Evolutionary conservation across 106 monocot species (phyloP).

Genomic region (Dendrobium huoshanense): DNA sequence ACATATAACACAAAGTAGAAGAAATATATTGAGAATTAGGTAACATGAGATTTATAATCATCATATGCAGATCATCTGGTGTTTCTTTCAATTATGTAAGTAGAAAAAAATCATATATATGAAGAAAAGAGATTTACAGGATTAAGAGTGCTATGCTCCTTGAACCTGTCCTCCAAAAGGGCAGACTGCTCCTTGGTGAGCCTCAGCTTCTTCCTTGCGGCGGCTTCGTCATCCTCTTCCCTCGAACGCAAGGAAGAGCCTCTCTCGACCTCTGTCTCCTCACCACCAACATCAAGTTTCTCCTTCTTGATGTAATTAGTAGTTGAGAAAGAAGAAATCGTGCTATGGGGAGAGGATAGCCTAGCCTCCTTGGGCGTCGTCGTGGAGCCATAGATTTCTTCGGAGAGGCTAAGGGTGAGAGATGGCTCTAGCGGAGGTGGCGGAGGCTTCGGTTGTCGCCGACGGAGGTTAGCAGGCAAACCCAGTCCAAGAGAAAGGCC

Average conservation of each 20-base stretch:
- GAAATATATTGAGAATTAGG: background rate
- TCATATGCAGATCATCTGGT: background rate
- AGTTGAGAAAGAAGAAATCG: slow-evolving; percentile 31
- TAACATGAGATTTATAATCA: background rate
- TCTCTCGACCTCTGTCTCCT: slow-evolving; percentile 30
- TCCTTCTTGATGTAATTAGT: slow-evolving; percentile 34
- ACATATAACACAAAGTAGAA: background rate
- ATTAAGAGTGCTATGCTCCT: slow-evolving; percentile 13
- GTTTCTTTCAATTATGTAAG: background rate
- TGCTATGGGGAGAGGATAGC: slow-evolving; percentile 34
- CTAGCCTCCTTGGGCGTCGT: background rate
- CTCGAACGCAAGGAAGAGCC: slow-evolving; percentile 1
- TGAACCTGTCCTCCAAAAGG: slow-evolving; percentile 16
- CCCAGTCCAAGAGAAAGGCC: slow-evolving; percentile 1
- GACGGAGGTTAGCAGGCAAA: background rate
- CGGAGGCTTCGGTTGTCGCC: background rate
- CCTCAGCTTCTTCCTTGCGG: slow-evolving; percentile 11
- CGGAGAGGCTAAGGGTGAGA: slow-evolving; percentile 43
- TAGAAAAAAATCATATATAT: background rate
- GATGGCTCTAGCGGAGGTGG: slow-evolving; percentile 26
- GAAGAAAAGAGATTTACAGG: background rate
- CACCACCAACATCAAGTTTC: background rate
- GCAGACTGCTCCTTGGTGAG: slow-evolving; percentile 16
- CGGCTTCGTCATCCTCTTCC: slow-evolving; percentile 1
- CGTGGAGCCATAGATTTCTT: slow-evolving; percentile 7